Evolutionary conservation across 495 filamentous ascomycete genomes (phyloP).

Genomic region (Daldinia vernicosa): DNA sequence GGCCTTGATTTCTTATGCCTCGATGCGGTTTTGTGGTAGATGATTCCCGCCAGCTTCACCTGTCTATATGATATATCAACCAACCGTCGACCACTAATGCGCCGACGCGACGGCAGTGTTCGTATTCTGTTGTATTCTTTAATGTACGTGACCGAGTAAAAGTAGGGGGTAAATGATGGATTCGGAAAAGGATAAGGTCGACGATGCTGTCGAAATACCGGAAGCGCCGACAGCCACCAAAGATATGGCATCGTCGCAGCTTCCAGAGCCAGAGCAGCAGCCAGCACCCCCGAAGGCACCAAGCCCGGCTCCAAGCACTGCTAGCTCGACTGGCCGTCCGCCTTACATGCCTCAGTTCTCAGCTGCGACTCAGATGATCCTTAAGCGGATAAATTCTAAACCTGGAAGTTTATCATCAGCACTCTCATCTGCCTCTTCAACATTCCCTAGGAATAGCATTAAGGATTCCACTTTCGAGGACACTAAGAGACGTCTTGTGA

Average conservation of each 20-base stretch:
- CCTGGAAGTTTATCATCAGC: slow-evolving; percentile 49
- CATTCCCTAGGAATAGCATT: slow-evolving; percentile 45
- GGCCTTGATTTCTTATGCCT: background rate
- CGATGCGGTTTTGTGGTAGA: background rate
- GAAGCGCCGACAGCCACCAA: background rate
- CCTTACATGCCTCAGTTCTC: slow-evolving; percentile 63
- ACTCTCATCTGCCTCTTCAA: slow-evolving; percentile 47
- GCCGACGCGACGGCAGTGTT: background rate
- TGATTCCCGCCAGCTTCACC: background rate
- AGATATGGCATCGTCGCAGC: background rate
- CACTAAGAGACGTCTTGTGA: slow-evolving; percentile 57
- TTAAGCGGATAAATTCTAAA: slow-evolving; percentile 60
- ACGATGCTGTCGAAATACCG: background rate
- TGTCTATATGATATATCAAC: no score
- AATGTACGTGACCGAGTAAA: background rate
- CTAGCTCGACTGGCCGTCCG: slow-evolving; percentile 42
- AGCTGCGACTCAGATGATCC: slow-evolving; percentile 65
- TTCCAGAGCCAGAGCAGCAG: background rate
- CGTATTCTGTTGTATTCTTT: background rate
- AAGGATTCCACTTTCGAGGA: slow-evolving; percentile 57
- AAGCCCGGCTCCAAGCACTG: slow-evolving; percentile 34
- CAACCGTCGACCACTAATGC: background rate
- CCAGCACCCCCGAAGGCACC: slow-evolving; percentile 16
- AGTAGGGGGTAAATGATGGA: slow-evolving; percentile 15
- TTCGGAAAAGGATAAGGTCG: slow-evolving; percentile 10